These are phyloP conservation scores for Tephrocybe sp. DNA, from an alignment of 768 basidiomycete species.

Conservation along the genomic window DNA sequence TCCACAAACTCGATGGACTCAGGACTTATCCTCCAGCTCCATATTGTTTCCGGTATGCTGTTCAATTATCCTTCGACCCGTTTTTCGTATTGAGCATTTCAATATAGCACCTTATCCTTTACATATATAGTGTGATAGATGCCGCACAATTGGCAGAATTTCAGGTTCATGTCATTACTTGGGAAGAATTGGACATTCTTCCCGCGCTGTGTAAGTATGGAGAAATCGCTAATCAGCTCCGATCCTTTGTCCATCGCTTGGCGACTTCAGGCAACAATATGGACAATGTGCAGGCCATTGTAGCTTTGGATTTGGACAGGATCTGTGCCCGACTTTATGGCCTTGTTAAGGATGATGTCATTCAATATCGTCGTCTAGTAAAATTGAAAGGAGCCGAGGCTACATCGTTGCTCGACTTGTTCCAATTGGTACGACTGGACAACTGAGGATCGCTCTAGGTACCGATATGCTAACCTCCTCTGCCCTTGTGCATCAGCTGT, in stretches of 20 bases:
- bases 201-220: not conserved
- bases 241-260: not conserved
- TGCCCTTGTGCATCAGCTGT: conserved; percentile 1
- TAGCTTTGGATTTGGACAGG: conserved; percentile 10
- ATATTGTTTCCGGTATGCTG: too few species aligned
- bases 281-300: not conserved
- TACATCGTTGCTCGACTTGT: conserved; percentile 11
- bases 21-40: too few species aligned
- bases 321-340: conserved; percentile 9
- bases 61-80: too few species aligned
- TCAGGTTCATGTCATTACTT: too few species aligned
- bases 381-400: conserved; percentile 5
- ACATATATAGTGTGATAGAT: too few species aligned
- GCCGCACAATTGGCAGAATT: too few species aligned
- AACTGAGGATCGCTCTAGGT: not conserved
- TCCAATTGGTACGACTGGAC: conserved; percentile 8
- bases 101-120: too few species aligned
- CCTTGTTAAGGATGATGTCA: not conserved
- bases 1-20: too few species aligned
- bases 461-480: not conserved
- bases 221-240: conserved; percentile 3
- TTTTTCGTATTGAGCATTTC: too few species aligned
- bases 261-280: not conserved
- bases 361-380: conserved; percentile 1
- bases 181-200: not conserved